Evolutionary conservation across 2,329 filamentous ascomycete species (phyloP).

Genomic region (Sporothrix luriei): DNA sequence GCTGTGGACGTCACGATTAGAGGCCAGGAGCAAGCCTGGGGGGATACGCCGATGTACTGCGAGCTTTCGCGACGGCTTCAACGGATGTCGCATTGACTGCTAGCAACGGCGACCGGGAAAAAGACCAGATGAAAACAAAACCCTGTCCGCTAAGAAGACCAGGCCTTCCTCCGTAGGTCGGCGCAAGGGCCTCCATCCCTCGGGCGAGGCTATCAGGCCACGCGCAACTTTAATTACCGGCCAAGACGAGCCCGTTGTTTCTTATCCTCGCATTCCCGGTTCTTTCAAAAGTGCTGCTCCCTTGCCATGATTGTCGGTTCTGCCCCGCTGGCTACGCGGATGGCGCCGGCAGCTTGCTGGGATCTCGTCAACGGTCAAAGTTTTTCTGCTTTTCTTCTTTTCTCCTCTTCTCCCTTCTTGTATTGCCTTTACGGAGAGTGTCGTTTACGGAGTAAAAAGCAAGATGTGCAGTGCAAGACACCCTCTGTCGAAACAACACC

Average conservation of each 20-base stretch:
- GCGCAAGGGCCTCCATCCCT: not conserved
- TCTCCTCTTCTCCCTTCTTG: too few relatives aligned
- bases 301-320: conserved; percentile 2
- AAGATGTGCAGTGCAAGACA: not conserved
- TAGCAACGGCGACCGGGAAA: conserved; percentile 8
- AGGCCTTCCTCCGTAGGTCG: not conserved
- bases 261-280: not conserved
- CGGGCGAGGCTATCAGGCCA: conserved; percentile 12
- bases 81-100: conserved; percentile 1
- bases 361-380: not conserved
- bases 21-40: not conserved
- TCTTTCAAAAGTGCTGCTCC: not conserved
- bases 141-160: conserved; percentile 1
- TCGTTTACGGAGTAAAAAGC: too few relatives aligned
- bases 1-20: not conserved
- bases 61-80: not conserved
- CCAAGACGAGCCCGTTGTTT: not conserved
- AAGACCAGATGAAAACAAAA: conserved; percentile 14
- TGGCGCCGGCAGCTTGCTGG: conserved; percentile 23
- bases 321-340: conserved; percentile 23
- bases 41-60: not conserved
- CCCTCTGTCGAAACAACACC: conserved; percentile 1
- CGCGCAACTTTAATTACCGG: conserved; percentile 19
- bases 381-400: not conserved
- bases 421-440: too few relatives aligned